phyloP scores from a whole-genome alignment of 768 basidiomycete species.

The Serendipita sp. region DNA sequence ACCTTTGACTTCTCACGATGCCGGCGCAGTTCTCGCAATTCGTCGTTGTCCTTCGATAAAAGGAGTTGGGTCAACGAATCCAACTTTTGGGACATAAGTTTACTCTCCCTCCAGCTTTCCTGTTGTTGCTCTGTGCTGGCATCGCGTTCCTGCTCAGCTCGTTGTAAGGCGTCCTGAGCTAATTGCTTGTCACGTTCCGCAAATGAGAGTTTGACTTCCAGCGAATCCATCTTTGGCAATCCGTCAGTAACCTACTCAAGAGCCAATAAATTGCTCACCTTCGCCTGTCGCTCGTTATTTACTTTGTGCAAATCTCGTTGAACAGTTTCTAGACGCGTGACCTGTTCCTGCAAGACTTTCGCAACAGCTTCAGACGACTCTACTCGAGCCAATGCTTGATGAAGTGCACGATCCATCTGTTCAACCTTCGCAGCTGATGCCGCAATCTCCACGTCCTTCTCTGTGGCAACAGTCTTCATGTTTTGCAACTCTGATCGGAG shows the following conservation, averaged over 20 bases:
- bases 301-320: constrained; percentile 41
- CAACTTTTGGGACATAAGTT: constrained; percentile 54
- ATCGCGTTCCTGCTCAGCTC: constrained; percentile 47
- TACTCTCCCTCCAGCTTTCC: constrained; percentile 65
- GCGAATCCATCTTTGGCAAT: constrained; percentile 35
- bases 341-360: constrained; percentile 43
- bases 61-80: constrained; percentile 47
- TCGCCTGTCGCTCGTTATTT: constrained; percentile 39
- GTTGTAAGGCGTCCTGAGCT: constrained; percentile 31
- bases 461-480: constrained; percentile 28
- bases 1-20: constrained; percentile 38
- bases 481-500: constrained; percentile 42
- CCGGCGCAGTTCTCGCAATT: constrained; percentile 53
- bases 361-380: constrained; percentile 57
- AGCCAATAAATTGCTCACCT: constrained; percentile 29
- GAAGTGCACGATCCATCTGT: constrained; percentile 59
- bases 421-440: constrained; percentile 34
- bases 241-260: constrained; percentile 6
- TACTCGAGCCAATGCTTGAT: constrained; percentile 53
- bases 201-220: constrained; percentile 44
- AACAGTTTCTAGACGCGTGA: constrained; percentile 43
- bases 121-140: constrained; percentile 40
- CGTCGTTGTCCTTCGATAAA: constrained; percentile 50
- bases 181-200: constrained; percentile 49
- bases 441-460: constrained; percentile 31